Evolutionary conservation across 208 protist genomes (phyloP), one percentile per base, ranked within the genome.

Genomic region (Tritrichomonas musculus): DNA sequence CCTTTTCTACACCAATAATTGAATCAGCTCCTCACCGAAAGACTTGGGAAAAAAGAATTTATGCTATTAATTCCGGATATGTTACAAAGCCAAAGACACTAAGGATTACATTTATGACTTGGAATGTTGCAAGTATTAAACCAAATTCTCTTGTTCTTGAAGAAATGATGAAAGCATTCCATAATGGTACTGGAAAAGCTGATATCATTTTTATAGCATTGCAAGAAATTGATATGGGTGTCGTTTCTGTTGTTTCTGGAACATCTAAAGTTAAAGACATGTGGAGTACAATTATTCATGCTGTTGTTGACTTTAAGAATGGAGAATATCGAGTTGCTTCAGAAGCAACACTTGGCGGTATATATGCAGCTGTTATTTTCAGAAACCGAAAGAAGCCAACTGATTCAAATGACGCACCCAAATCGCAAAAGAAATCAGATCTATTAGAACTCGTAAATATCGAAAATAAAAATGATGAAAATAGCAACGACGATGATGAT

Each of bases 141-240:
- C 77, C 77, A 4, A 25, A 88, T 88, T 47, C 77, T 0, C 53
- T 57, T 14, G 77, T 88, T 39, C 53, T 88, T 53, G 77, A 88
- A 57, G 77, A 88, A n/a, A 53, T 88, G 2, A 20, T 17, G 53
- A 0, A 88, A 57, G 44, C 77, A 53, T 88, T 88, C 27, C 44
- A 88, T 33, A 53, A 27, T 88, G 77, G 77, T 0, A 36, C 33
- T 57, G 1, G n/a, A 88, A 25, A 25, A 88, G n/a, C 47, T 60
- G 77, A 88, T 30, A 49, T 50, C 8, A 88, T 88, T 60, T 88
- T 88, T 33, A 88, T 88, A 57, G 77, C 77, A 39, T 33, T 88
- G 4, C 47, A 88, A 88, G 77, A 88, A 60, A 88, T 88, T 39
- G 77, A 88, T 57, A 88, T 88, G 77, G 77, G 77, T 60, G 22